Evolutionary conservation across 116 monocot species (phyloP).

Genomic region (Trichopus zeylanicus): DNA sequence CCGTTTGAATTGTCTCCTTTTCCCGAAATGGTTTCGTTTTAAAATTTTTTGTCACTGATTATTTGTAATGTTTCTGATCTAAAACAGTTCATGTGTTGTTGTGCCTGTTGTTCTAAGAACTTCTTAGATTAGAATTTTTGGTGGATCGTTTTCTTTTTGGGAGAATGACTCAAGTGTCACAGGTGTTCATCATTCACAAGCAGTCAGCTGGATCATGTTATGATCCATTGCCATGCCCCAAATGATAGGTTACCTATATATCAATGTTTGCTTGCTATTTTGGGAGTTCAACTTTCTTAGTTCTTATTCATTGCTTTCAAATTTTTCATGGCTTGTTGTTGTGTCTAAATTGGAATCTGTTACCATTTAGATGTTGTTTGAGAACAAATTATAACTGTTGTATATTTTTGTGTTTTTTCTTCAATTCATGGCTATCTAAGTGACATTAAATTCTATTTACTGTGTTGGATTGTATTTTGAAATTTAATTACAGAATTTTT

Average conservation of each 20-base stretch:
- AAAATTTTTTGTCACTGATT: no score
- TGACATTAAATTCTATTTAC: no score
- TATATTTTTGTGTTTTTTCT: no score
- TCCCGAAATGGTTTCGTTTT: no score
- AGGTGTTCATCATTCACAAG: not conserved
- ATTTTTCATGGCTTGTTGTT: no score
- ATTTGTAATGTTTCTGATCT: no score
- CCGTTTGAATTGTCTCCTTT: not conserved
- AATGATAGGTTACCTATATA: not conserved
- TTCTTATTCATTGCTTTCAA: no score
- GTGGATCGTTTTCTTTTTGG: not conserved
- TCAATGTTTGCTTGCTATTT: not conserved
- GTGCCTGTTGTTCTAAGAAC: not conserved
- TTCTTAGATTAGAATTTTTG: not conserved
- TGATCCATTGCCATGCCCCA: no score
- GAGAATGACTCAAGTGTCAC: not conserved
- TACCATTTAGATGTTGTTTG: not conserved
- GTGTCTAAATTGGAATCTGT: not conserved
- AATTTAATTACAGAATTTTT: slow-evolving; percentile 13
- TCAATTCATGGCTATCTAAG: no score
- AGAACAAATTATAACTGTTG: not conserved
- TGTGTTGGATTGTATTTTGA: not conserved
- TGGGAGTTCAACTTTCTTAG: not conserved
- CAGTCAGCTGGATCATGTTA: not conserved
- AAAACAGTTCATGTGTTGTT: no score